Base-by-base conservation (phyloP, 345 rosid genomes). In the Camelina sativa region DNA sequence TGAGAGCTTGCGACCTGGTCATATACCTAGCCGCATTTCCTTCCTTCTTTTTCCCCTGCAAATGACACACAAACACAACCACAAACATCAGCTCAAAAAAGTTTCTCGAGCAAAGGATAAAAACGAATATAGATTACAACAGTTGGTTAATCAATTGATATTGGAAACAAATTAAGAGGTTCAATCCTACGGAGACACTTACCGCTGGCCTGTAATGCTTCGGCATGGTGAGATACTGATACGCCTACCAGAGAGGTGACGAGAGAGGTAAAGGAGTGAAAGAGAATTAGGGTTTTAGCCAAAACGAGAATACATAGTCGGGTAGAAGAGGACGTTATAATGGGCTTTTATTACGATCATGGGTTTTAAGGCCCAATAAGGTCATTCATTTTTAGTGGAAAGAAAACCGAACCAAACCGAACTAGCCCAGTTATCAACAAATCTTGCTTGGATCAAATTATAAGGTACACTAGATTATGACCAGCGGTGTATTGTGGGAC, bases 21-120 rank as follows among this genome's bases (percentile, higher is more conserved):
- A 88, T 71, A 79, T 89, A 92, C 80, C 87, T 83, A 25, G 97
- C 91, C 17, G 88, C 96, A 78, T 92, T 92, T 58, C 99, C 99
- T 83, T 92, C 98, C 85, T 85, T 95, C 79, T 88, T 95, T 87
- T 95, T 95, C 10, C 99, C 99, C 99, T 95, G 82, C 1, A 69
- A 74, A 66, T 15, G 19, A 35, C 43, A 35, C 43, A 35, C 43
- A 34, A 57, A 7, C 5, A 56, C 0, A 1, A 65, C 60, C 52
- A 61, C 4, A 6, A 23, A 55, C 8, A 6, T 16, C 6, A 62
- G 41, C 10, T 15, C 13, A 23, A 7, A 28, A 28, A 34, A 61
- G 9, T 11, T 8, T 19, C 12, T 28, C 44, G 43, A 41, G n/a
- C 4, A 52, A 13, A 41, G 43, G 8, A 32, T 46, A 74, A 63